Conservation (phyloP, 495 filamentous ascomycete genomes). For the Penicillium canescens region DNA sequence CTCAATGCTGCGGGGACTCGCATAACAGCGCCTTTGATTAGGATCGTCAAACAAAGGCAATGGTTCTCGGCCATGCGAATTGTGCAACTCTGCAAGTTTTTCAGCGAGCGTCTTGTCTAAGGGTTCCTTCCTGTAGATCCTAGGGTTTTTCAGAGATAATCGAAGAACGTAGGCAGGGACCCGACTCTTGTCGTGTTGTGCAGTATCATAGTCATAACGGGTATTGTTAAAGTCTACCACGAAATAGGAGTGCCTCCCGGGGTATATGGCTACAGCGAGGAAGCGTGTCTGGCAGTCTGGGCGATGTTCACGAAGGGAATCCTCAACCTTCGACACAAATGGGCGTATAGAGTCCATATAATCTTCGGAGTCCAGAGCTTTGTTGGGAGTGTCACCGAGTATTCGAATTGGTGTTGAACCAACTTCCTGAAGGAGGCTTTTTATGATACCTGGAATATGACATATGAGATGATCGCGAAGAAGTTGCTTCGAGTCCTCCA, state of each 20-base stretch:
- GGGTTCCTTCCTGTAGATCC: background rate
- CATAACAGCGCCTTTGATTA: background rate
- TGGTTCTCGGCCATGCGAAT: constrained; percentile 14
- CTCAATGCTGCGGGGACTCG: background rate
- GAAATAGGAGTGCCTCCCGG: constrained; percentile 10
- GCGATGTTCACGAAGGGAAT: background rate
- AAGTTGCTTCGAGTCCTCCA: background rate
- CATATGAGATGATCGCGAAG: background rate
- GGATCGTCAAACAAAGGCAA: constrained; percentile 17
- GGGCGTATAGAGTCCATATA: constrained; percentile 10
- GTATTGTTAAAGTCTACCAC: constrained; percentile 17
- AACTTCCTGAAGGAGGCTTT: background rate
- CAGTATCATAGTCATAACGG: constrained; percentile 19
- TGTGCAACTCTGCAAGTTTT: constrained; percentile 10
- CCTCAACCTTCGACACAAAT: constrained; percentile 10
- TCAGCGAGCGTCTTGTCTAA: constrained; percentile 3
- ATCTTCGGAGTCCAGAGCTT: constrained; percentile 9
- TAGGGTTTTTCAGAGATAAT: constrained; percentile 1
- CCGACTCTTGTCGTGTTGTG: constrained; percentile 4
- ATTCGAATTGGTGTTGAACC: constrained; percentile 9
- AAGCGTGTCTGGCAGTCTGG: constrained; percentile 9
- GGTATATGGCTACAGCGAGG: constrained; percentile 10
- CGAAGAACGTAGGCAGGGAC: constrained; percentile 19
- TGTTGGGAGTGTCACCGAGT: constrained; percentile 15
- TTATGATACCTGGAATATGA: constrained; percentile 5